These are phyloP conservation scores for Eutrema yunnanense DNA, from an alignment of 345 rosid genomes.

Conservation along the genomic window DNA sequence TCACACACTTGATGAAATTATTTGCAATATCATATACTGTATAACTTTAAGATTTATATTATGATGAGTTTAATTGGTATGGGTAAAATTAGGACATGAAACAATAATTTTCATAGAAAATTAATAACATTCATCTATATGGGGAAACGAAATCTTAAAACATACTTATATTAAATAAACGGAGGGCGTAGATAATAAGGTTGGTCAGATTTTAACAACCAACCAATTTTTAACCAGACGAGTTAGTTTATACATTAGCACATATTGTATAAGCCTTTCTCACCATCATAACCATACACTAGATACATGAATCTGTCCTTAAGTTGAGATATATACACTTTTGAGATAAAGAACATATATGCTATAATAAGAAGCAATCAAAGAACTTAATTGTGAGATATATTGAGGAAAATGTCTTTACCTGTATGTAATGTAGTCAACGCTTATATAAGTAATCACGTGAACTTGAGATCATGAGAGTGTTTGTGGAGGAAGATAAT, in stretches of 20 bases:
- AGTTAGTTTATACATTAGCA: neutral
- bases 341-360: neutral
- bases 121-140: neutral
- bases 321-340: neutral
- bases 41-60: neutral
- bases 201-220: neutral
- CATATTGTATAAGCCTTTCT: neutral
- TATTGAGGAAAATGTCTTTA: neutral
- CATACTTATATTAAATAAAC: neutral
- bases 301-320: neutral
- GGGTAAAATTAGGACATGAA: neutral
- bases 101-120: neutral
- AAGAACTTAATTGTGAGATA: neutral
- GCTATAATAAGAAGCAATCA: neutral
- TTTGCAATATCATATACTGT: neutral
- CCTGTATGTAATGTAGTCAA: neutral
- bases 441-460: conserved; percentile 20
- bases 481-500: neutral
- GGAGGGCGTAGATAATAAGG: neutral
- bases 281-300: neutral
- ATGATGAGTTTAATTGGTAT: neutral
- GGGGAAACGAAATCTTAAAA: no score
- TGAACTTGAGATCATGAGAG: conserved; percentile 13
- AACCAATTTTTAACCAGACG: neutral
- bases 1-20: neutral